These are phyloP conservation scores for Exutisphaerella laricina DNA, from an alignment of 2,329 filamentous ascomycete species.

Conservation along the genomic window DNA sequence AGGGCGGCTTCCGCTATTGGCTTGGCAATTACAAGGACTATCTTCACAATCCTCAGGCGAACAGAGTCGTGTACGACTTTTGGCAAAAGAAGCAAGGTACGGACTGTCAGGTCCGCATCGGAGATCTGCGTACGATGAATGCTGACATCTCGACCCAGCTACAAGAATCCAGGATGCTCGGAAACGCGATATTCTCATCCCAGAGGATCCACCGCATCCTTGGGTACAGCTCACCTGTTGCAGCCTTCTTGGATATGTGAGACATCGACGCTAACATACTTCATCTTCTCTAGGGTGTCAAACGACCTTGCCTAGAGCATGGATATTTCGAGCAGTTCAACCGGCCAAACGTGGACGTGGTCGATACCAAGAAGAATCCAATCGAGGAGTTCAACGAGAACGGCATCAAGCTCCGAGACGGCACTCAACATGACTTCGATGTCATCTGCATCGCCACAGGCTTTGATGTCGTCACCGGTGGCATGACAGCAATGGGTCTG, in stretches of 20 bases:
- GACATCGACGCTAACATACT: no score
- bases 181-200: constrained; percentile 49
- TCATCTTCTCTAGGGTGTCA: no score
- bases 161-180: constrained; percentile 46
- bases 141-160: no score
- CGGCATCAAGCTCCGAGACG: constrained; percentile 24
- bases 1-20: constrained; percentile 20
- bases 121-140: no score
- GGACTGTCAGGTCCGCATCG: no score
- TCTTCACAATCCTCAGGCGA: constrained; percentile 14
- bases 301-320: constrained; percentile 39
- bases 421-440: constrained; percentile 36
- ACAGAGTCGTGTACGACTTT: constrained; percentile 44
- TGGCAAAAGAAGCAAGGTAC: constrained; percentile 51
- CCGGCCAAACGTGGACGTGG: constrained; percentile 36
- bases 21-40: constrained; percentile 17
- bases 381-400: constrained; percentile 17
- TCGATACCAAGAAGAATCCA: constrained; percentile 33
- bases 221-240: no score
- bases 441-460: constrained; percentile 43
- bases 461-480: constrained; percentile 40
- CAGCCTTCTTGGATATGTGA: no score
- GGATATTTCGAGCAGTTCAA: constrained; percentile 45
- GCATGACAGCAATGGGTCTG: constrained; percentile 41
- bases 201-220: constrained; percentile 42